Conservation (phyloP, 768 basidiomycete genomes). For the Lactarius akahatsu region DNA sequence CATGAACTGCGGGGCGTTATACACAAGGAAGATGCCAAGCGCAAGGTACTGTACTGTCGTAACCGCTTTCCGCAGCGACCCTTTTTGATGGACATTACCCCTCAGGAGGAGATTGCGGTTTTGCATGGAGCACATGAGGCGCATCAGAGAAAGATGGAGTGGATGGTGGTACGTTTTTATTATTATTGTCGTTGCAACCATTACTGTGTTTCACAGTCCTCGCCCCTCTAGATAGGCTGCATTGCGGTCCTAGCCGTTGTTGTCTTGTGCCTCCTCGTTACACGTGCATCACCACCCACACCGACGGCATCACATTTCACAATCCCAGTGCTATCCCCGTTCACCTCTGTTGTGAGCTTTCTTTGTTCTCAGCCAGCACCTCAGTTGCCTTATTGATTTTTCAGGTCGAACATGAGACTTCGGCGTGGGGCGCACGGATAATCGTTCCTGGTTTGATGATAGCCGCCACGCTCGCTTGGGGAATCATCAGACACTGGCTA, state of each 20-base stretch:
- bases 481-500: constrained; percentile 44
- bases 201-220: background rate
- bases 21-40: constrained; percentile 45
- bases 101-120: constrained; percentile 25
- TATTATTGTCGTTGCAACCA: constrained; percentile 15
- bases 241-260: constrained; percentile 22
- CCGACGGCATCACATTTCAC: constrained; percentile 59
- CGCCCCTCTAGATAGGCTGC: constrained; percentile 8
- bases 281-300: constrained; percentile 7
- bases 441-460: constrained; percentile 45
- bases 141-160: constrained; percentile 14
- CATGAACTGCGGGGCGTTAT: constrained; percentile 47
- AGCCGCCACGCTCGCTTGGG: constrained; percentile 43
- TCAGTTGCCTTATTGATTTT: background rate
- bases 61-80: background rate
- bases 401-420: constrained; percentile 75
- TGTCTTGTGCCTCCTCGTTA: constrained; percentile 11
- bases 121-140: constrained; percentile 12
- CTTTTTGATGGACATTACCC: constrained; percentile 43
- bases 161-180: constrained; percentile 19
- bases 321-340: constrained; percentile 75
- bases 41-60: constrained; percentile 45
- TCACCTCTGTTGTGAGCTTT: constrained; percentile 66
- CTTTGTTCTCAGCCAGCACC: background rate
- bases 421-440: constrained; percentile 52